Evolutionary conservation across 768 basidiomycete genomes (phyloP).

Genomic region (Lactarius hengduanensis): DNA sequence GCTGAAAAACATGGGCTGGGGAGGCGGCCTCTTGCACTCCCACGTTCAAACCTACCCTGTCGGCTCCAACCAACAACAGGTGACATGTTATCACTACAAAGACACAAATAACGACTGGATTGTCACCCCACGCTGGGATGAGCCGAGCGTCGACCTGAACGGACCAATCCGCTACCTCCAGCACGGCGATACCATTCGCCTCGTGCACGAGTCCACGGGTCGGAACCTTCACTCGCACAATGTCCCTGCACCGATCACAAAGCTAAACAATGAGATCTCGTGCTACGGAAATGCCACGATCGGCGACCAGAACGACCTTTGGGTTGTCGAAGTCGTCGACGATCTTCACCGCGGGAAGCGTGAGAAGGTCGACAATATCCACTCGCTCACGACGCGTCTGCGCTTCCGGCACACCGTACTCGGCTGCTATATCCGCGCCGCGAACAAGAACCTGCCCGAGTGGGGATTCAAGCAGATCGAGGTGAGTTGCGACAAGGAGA

Average conservation of each 20-base stretch:
- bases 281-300: constrained; percentile 90
- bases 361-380: constrained; percentile 63
- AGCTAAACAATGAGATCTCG: constrained; percentile 88
- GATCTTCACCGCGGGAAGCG: constrained; percentile 69
- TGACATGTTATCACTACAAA: constrained; percentile 99
- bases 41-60: constrained; percentile 94
- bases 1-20: constrained; percentile 96
- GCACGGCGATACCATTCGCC: constrained; percentile 75
- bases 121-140: constrained; percentile 79
- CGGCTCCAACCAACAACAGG: constrained; percentile 92
- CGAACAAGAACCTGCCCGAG: constrained; percentile 86
- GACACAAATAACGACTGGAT: constrained; percentile 95
- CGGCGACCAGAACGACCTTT: constrained; percentile 88
- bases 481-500: constrained; percentile 89
- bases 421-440: constrained; percentile 88
- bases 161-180: constrained; percentile 67
- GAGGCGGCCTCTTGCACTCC: constrained; percentile 94
- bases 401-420: constrained; percentile 74
- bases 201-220: constrained; percentile 78
- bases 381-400: constrained; percentile 87
- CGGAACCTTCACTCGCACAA: constrained; percentile 93
- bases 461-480: constrained; percentile 99
- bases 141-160: constrained; percentile 61
- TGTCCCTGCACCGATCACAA: constrained; percentile 84
- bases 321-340: constrained; percentile 92